phyloP scores from a whole-genome alignment of 2,329 filamentous ascomycete species.

The Aureobasidium sp. region DNA sequence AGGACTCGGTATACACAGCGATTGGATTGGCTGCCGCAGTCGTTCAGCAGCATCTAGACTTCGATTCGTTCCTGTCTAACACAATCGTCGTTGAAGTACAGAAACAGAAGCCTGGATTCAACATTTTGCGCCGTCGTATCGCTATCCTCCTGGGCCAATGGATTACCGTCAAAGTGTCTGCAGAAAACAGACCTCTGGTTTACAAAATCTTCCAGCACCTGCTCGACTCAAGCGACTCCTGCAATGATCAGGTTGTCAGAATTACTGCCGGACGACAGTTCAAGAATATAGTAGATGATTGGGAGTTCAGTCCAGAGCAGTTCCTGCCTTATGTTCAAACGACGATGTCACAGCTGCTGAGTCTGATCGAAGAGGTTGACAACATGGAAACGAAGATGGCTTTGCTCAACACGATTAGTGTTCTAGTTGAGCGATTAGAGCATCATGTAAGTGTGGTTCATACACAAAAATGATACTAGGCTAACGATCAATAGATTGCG shows the following conservation, averaged over 20 bases:
- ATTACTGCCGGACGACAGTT: constrained; percentile 86
- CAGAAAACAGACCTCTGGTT: constrained; percentile 62
- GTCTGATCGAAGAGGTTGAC: constrained; percentile 71
- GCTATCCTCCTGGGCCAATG: constrained; percentile 86
- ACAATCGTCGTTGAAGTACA: constrained; percentile 76
- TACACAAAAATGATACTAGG: background rate
- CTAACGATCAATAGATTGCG: constrained; percentile 40
- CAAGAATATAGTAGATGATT: constrained; percentile 72
- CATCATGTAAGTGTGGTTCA: constrained; percentile 46
- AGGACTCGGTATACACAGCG: constrained; percentile 91
- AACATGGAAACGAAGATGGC: constrained; percentile 85
- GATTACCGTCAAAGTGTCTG: constrained; percentile 69
- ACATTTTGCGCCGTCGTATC: constrained; percentile 78
- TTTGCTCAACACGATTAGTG: constrained; percentile 76
- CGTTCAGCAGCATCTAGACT: constrained; percentile 69
- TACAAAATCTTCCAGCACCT: constrained; percentile 89
- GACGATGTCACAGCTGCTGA: constrained; percentile 66
- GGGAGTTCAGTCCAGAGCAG: constrained; percentile 65
- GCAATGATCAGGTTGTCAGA: constrained; percentile 86
- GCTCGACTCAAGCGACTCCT: constrained; percentile 62
- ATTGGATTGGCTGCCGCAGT: constrained; percentile 79
- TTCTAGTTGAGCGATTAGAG: constrained; percentile 75
- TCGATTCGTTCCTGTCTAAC: constrained; percentile 68
- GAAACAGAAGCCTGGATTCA: constrained; percentile 58
- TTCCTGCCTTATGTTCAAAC: constrained; percentile 74